Base-by-base conservation (phyloP, 306 rosid genomes). In the Ochetophila trinervis region DNA sequence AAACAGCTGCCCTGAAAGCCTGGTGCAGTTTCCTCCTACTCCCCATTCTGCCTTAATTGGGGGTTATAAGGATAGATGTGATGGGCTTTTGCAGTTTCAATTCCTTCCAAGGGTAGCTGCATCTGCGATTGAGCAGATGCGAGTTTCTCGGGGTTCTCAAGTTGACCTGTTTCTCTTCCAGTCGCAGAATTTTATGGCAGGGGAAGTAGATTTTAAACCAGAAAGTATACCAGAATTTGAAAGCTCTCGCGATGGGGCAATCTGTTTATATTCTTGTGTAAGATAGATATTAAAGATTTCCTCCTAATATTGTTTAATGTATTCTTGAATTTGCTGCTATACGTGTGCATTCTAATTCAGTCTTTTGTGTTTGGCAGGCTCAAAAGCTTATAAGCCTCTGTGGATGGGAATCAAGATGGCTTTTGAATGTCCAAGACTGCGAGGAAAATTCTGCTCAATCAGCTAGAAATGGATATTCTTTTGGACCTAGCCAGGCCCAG, bases 391-490 rank as follows among this genome's bases (percentile, higher is more conserved):
- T 94, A 83, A 90, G 99, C 73, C 90, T 94, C 68, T 94, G 99
- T 71, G 99, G 99, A 40, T 94, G 99, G 99, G 99, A 94, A 85
- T 95, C 97, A 30, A 75, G 97, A 70, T 94, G 99, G 99, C 88
- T 79, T 74, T 79, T 86, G 65, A 88, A 94, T 70, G 83, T 85
- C 74, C 99, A 88, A 76, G 99, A 94, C 70, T 94, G 89, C 71
- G 99, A 94, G 82, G 99, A 94, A 62, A 95, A 94, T 76, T 94
- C 99, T 50, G 97, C 96, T 45, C 99, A 94, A 76, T 94, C 99
- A 67, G 95, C 96, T 75, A 88, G 99, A 76, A 90, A 94, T 83
- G 99, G 88, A 64, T 77, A 87, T 78, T 86, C 91, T 66, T 77
- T 87, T 32, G 91, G 83, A 24, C 99, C 87, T 14, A 80, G 83